phyloP scores from a whole-genome alignment of 2,329 filamentous ascomycete species.

The Diaporthe sp. region DNA sequence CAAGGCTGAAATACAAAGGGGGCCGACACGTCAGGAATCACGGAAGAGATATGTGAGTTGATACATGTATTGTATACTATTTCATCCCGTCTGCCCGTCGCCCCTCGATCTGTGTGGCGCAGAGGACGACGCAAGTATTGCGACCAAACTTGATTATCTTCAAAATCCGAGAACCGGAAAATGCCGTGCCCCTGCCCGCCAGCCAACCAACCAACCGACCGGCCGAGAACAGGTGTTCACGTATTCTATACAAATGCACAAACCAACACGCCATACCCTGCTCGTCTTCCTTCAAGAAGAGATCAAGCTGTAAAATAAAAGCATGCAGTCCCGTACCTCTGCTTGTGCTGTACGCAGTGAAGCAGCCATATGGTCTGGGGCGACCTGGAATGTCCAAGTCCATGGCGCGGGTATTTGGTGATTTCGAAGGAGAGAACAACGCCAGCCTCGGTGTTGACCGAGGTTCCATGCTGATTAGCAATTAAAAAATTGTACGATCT shows the following conservation, averaged over 20 bases:
- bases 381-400: conserved; percentile 6
- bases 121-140: not conserved
- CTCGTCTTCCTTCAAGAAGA: not conserved
- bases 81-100: not conserved
- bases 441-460: conserved; percentile 29
- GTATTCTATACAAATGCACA: conserved; percentile 27
- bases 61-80: conserved; percentile 22
- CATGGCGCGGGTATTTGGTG: not conserved
- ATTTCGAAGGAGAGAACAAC: conserved; percentile 31
- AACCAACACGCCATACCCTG: conserved; percentile 16
- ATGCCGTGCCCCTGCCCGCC: conserved; percentile 11
- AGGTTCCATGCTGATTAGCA: conserved; percentile 36
- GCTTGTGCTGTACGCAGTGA: not conserved
- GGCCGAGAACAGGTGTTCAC: not conserved
- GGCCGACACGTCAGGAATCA: not conserved
- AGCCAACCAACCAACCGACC: not conserved
- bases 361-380: conserved; percentile 1
- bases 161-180: conserved; percentile 12
- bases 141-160: conserved; percentile 9
- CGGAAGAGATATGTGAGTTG: conserved; percentile 4
- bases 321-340: not conserved
- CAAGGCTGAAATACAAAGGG: not conserved
- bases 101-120: conserved; percentile 1
- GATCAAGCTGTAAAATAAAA: not conserved
- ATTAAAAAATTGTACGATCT: conserved; percentile 33